Evolutionary conservation across 1,139 yeast species (phyloP).

Genomic region (Kodamaea sp.): DNA sequence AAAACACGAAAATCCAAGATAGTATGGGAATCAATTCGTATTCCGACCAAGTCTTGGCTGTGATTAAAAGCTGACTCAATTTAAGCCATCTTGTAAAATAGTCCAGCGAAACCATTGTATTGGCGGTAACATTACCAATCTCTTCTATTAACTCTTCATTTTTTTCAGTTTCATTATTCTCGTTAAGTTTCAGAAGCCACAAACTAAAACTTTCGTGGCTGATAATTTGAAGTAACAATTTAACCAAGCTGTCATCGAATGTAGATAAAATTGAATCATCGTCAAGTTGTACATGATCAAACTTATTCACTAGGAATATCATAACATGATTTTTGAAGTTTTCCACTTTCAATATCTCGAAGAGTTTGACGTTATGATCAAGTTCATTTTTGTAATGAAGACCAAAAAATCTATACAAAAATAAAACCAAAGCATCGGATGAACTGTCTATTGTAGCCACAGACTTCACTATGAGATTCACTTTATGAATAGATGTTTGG

Average conservation of each 20-base stretch:
- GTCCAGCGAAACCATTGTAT: too few relatives aligned
- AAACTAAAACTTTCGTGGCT: conserved; percentile 17
- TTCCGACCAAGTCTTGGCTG: conserved; percentile 53
- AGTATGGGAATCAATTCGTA: conserved; percentile 49
- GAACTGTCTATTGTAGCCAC: neutral
- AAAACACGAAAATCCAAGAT: conserved; percentile 51
- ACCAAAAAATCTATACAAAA: neutral
- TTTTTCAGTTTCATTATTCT: neutral
- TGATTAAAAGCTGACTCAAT: conserved; percentile 39
- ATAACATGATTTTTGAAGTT: conserved; percentile 5
- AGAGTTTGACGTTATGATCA: neutral
- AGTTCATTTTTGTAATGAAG: neutral
- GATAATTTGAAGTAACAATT: conserved; percentile 9
- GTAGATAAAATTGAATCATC: conserved; percentile 1
- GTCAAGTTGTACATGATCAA: conserved; percentile 10
- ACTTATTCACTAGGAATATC: conserved; percentile 6
- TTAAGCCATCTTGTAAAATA: conserved; percentile 18
- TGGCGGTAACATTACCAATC: too few relatives aligned
- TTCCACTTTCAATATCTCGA: neutral
- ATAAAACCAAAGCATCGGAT: neutral
- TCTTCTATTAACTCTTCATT: too few relatives aligned
- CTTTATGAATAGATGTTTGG: neutral
- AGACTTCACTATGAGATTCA: neutral
- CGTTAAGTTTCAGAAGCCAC: conserved; percentile 8
- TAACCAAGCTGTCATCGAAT: conserved; percentile 3